Evolutionary conservation across 106 monocot species (phyloP), one percentile per base, ranked within the genome.

Genomic region (Chionographis japonica): DNA sequence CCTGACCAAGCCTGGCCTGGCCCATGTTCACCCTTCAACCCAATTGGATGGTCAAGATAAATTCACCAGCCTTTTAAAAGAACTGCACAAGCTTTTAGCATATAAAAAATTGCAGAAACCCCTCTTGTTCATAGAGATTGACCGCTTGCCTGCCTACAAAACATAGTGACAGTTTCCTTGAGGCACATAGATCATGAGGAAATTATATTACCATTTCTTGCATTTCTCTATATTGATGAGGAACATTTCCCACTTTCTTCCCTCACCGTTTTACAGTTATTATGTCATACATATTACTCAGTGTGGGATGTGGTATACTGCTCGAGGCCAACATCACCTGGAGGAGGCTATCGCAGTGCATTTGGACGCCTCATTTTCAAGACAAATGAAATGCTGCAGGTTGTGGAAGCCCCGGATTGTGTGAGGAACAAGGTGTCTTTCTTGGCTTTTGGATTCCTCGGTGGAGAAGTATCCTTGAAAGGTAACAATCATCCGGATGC

Each of bases 221-320:
- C 46, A 10, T 46, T 46, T 10, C 46, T 46, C 9, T 46, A 46
- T 46, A 8, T 46, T 46, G 46, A 0, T 46, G 9, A 46, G 46
- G 46, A 46, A 10, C 46, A 46, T 60, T 60, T 60, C 8, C 18
- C 37, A 60, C 15, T 40, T 61, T 12, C 14, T 40, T 16, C 2
- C 11, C 35, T 13, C n/a, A 62, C n/a, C 3, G n/a, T 2, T 0
- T 65, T 20, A 27, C 20, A 4, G 19, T 27, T 15, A 0, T 11
- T 40, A 17, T 20, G 16, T 46, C 15, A 12, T 62, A 9, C 18
- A 39, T 41, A 17, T 66, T 63, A 15, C 50, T 39, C 78, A 97
- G 92, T 92, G 40, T 97, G 97, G 97, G 89, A 98, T 63, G 97
- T 92, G 14, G 35, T 79, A 46, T 98, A 98, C 58, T 98, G 92